Evolutionary conservation across 441 rosid genomes (phyloP).

Genomic region (Arabidopsis hybrid): DNA sequence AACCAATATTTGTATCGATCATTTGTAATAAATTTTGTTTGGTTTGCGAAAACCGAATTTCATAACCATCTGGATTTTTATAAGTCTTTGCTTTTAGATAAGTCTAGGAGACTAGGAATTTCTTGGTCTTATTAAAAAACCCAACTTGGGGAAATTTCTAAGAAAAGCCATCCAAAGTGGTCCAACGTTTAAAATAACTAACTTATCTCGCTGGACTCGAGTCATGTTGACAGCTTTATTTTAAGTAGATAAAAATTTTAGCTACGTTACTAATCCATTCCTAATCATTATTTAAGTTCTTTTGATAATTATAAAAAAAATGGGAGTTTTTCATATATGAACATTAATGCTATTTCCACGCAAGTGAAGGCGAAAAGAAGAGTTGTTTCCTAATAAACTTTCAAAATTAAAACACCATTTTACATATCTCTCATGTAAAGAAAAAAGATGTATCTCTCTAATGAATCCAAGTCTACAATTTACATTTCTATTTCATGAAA

Average conservation of each 20-base stretch:
- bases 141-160: conserved; percentile 30
- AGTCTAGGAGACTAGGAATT: not conserved
- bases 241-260: not conserved
- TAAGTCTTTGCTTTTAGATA: not conserved
- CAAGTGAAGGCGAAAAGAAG: not conserved
- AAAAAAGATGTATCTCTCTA: conserved; percentile 21
- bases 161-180: conserved; percentile 1
- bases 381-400: conserved; percentile 15
- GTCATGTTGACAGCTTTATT: not conserved
- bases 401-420: conserved; percentile 15
- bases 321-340: not conserved
- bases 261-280: conserved; percentile 4
- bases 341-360: conserved; percentile 14
- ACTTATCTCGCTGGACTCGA: conserved; percentile 7
- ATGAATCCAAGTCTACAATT: conserved; percentile 29
- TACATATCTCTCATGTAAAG: conserved; percentile 33
- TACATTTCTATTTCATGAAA: conserved; percentile 35
- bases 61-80: not conserved
- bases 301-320: not conserved
- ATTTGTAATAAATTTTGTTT: not conserved
- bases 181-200: not conserved
- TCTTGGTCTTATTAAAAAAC: not conserved
- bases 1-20: not conserved
- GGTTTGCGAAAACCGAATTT: not conserved
- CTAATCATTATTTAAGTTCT: not conserved